These are phyloP conservation scores for Penicillium diatomitis DNA, from an alignment of 495 filamentous ascomycete genomes.

Conservation along the genomic window DNA sequence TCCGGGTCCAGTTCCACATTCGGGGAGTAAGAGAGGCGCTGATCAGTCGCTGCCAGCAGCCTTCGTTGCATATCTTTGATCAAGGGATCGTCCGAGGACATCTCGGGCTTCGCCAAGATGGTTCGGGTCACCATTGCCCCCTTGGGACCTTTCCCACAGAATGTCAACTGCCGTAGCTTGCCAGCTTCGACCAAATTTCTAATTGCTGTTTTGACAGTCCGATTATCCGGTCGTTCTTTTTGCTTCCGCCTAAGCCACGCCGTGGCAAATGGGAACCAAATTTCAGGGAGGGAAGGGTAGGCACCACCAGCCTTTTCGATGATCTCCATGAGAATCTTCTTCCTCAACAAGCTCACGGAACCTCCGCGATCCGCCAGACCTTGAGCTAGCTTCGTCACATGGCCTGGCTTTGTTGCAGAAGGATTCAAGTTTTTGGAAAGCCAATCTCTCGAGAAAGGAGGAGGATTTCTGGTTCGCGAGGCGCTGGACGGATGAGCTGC, in stretches of 20 bases:
- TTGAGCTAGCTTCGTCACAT: neutral
- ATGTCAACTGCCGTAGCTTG: conserved; percentile 50
- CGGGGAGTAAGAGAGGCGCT: conserved; percentile 25
- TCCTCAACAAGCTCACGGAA: conserved; percentile 39
- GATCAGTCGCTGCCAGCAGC: conserved; percentile 32
- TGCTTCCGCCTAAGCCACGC: conserved; percentile 47
- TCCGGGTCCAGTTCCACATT: conserved; percentile 22
- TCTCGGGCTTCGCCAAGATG: conserved; percentile 41
- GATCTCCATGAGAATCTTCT: conserved; percentile 60
- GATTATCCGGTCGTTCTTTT: conserved; percentile 40
- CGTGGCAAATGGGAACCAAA: conserved; percentile 61
- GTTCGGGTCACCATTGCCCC: conserved; percentile 47
- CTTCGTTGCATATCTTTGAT: conserved; percentile 45
- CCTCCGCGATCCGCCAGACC: conserved; percentile 26
- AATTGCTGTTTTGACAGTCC: conserved; percentile 45
- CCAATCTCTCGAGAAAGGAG: neutral
- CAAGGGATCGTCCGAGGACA: conserved; percentile 38
- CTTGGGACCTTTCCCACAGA: conserved; percentile 48
- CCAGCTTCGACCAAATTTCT: conserved; percentile 51
- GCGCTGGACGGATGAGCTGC: neutral
- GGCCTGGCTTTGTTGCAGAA: neutral
- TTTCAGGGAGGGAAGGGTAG: conserved; percentile 62
- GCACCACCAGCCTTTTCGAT: conserved; percentile 60
- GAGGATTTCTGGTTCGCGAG: neutral
- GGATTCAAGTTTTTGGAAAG: neutral